Evolutionary conservation across 768 basidiomycete species (phyloP), one percentile per base, ranked within the genome.

Genomic region (Sporobolomyces roseus): DNA sequence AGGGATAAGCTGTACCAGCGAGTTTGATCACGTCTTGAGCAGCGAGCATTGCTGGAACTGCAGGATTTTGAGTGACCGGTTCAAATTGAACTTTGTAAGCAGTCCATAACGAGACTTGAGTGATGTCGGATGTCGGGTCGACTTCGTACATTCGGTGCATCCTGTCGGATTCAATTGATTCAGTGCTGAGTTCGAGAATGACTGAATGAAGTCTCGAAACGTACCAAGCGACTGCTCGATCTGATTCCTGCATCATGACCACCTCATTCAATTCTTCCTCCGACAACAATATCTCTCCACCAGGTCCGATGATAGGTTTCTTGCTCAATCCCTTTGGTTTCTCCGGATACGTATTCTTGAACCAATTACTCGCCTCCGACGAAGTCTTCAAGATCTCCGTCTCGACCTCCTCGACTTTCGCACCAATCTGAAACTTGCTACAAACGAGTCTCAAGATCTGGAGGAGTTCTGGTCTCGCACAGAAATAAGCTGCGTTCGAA

Each of bases 11-110:
- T 14, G 85, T 80, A 55, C 85, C 90, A 68, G 93, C 90, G 70
- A 89, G 90, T 79, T 94, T 93, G 78, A 99, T 97, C 55, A 96
- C 90, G 50, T 99, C 94, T 1, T 90, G 88, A 0, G 96, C 93
- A 3, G 86, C 84, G 4, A 93, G 84, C 50, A 91, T 77, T 1
- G 51, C 30, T 51, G 61, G 58, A 16, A 75, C 71, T 0, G 58
- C 21, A 7, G 49, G 9, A 50, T 10, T 53, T 8, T 71, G 77
- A 12, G 41, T 21, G 75, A 81, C 83, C 1, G 86, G 85, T 2
- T 83, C 79, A 74, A 97, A 96, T 1, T 85, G 85, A 66, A 89
- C 88, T 70, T 88, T 87, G 80, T 99, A 99, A 17, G 93, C 83
- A 64, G 85, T 91, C 93, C 94, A 99, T 75, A 99, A 91, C 63